Evolutionary conservation across 495 filamentous ascomycete genomes (phyloP).

Genomic region (Pseudotulostoma volvatum): DNA sequence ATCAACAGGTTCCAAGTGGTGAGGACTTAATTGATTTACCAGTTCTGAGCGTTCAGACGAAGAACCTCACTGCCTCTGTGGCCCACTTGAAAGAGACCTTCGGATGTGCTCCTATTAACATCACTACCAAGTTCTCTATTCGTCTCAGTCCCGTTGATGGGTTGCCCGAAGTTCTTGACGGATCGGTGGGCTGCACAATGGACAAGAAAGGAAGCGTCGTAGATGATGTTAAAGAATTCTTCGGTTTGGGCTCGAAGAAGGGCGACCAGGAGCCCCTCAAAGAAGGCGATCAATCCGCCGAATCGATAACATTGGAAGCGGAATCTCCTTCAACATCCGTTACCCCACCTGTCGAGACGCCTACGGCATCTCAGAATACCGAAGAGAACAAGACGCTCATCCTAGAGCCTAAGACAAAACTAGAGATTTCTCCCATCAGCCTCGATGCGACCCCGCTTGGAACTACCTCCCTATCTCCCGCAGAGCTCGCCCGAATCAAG

Average conservation of each 20-base stretch:
- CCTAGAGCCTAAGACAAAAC: conserved; percentile 41
- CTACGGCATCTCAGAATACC: conserved; percentile 29
- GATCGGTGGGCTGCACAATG: conserved; percentile 57
- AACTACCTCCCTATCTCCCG: conserved; percentile 34
- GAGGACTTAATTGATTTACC: conserved; percentile 32
- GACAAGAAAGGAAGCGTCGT: conserved; percentile 69
- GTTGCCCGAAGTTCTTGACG: conserved; percentile 63
- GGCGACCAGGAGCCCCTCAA: conserved; percentile 62
- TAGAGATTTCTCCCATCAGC: conserved; percentile 52
- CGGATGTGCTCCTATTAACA: conserved; percentile 58
- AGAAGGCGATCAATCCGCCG: conserved; percentile 34
- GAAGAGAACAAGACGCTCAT: conserved; percentile 31
- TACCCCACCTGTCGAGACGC: conserved; percentile 22
- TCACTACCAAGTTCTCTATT: conserved; percentile 63
- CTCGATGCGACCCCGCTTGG: conserved; percentile 47
- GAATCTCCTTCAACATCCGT: conserved; percentile 34
- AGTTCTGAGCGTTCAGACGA: conserved; percentile 43
- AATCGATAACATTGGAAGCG: conserved; percentile 33
- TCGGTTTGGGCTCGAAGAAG: conserved; percentile 84
- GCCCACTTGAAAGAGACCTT: conserved; percentile 55
- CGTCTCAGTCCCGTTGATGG: conserved; percentile 57
- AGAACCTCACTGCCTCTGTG: conserved; percentile 73
- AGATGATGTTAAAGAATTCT: conserved; percentile 86
- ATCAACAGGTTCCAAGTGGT: conserved; percentile 42
- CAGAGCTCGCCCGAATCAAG: conserved; percentile 49